Evolutionary conservation across 768 basidiomycete species (phyloP).

Genomic region (Cystobasidiopsis lactophilus): DNA sequence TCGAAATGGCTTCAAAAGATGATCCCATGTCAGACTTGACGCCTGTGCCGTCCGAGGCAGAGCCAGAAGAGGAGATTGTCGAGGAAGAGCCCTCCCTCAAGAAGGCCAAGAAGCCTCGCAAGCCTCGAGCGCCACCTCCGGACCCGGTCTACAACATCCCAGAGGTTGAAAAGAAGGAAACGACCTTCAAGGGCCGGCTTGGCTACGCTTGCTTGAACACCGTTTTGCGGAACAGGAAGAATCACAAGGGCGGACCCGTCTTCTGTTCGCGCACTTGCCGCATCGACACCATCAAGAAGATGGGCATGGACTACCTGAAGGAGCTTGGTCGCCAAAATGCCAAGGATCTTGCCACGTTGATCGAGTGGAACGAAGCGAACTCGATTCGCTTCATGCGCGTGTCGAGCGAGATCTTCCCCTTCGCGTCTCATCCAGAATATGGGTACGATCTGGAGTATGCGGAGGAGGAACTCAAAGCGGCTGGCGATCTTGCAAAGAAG

Average conservation of each 20-base stretch:
- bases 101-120: slow-evolving; percentile 11
- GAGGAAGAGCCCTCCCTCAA: slow-evolving; percentile 5
- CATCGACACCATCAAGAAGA: slow-evolving; percentile 53
- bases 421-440: slow-evolving; percentile 54
- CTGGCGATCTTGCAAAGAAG: slow-evolving; percentile 44
- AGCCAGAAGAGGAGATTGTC: too few species aligned
- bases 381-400: slow-evolving; percentile 68
- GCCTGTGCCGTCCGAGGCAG: neutral
- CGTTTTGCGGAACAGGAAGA: slow-evolving; percentile 37
- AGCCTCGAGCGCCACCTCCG: slow-evolving; percentile 11
- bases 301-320: slow-evolving; percentile 61
- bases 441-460: slow-evolving; percentile 69
- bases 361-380: slow-evolving; percentile 69
- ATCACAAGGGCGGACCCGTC: slow-evolving; percentile 38
- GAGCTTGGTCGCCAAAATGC: slow-evolving; percentile 55
- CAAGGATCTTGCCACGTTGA: slow-evolving; percentile 12
- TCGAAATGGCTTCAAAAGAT: neutral
- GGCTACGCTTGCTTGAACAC: slow-evolving; percentile 75
- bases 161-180: slow-evolving; percentile 13
- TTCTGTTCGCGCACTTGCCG: slow-evolving; percentile 44
- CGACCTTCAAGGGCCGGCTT: slow-evolving; percentile 20
- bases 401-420: slow-evolving; percentile 84
- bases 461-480: slow-evolving; percentile 33
- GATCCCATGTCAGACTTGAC: slow-evolving; percentile 6
- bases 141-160: slow-evolving; percentile 18